Base-by-base conservation (phyloP, 176 grass and related monocot species). In the Musa acuminata region DNA sequence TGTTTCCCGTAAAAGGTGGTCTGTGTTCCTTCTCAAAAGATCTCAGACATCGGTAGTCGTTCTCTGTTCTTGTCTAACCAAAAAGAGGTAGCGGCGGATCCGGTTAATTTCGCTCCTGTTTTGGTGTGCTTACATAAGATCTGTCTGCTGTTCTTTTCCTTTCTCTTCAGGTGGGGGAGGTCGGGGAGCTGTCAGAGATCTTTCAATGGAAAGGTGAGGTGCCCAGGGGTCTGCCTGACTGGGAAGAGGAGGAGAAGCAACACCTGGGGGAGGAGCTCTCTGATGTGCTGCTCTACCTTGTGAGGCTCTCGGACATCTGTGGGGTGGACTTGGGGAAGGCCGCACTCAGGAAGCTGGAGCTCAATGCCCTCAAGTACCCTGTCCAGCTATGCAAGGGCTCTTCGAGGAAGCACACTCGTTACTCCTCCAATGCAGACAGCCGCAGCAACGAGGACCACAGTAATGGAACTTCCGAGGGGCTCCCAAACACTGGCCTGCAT, bases 161-260 rank as follows among this genome's bases (percentile, higher is more conserved):
- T 8, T 74, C 8, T 49, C 48, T 26, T 62, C 76, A 93, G 91
- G 91, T 93, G 49, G 91, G 91, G 64, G 91, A 93, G 84, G 80
- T 93, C 16, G 91, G 91, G 29, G 91, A 93, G 80, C 85, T 93
- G 3, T 93, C 91, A 55, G 91, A 93, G 83, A 85, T 93, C 62
- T 93, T 93, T 77, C 91, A 93, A 72, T 93, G 91, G 91, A 93
- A 85, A 83, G 91, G 87, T 11, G 91, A 93, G 84, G 91, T 93
- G 23, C 87, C 91, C 25, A 93, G 90, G 67, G 87, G 87, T 43
- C 78, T 93, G 8, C 87, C 87, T 13, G 91, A 73, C 27, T 93
- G 91, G 91, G 87, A 85, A 0, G 78, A 85, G 43, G 75, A 16
- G 1, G 91, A 90, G 75, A 90, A 90, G 83, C 85, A 81, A 69